These are phyloP conservation scores for Onygena corvina DNA, from an alignment of 2,329 filamentous ascomycete genomes.

Conservation along the genomic window DNA sequence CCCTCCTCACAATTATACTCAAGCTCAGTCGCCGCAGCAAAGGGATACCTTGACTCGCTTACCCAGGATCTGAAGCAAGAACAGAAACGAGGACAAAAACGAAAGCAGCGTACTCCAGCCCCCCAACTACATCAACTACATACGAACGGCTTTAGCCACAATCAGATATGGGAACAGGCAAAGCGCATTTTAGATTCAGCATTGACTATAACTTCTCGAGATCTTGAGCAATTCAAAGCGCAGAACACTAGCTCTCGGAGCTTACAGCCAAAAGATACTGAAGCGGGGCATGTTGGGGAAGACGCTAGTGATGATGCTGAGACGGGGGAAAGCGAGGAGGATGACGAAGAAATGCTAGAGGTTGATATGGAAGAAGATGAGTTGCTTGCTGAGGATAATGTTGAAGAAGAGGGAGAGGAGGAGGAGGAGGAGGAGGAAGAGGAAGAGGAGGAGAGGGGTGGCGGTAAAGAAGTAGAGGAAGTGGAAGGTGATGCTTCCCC, in stretches of 20 bases:
- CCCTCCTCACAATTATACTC: constrained; percentile 55
- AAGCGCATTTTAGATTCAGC: constrained; percentile 64
- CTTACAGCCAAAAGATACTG: not conserved
- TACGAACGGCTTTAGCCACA: constrained; percentile 71
- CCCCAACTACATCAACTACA: constrained; percentile 75
- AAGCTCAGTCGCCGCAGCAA: constrained; percentile 62
- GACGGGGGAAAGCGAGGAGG: not conserved
- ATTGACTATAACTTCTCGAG: constrained; percentile 41
- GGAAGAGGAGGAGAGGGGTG: not conserved
- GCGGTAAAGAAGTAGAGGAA: not conserved
- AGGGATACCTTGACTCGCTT: constrained; percentile 65
- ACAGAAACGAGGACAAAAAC: constrained; percentile 59
- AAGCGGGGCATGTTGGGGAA: not conserved
- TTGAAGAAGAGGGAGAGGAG: constrained; percentile 14
- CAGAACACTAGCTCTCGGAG: not conserved
- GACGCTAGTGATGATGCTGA: constrained; percentile 7
- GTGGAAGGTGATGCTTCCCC: not conserved
- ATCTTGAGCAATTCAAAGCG: constrained; percentile 22
- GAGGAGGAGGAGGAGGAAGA: constrained; percentile 6
- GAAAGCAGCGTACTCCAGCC: constrained; percentile 48
- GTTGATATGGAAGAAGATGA: constrained; percentile 28
- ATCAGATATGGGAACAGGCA: constrained; percentile 91
- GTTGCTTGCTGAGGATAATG: constrained; percentile 12
- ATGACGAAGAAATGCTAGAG: constrained; percentile 14
- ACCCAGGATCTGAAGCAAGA: constrained; percentile 63